phyloP scores from a whole-genome alignment of 2,329 filamentous ascomycete species.

The Phaeosphaeriaceae sp. region DNA sequence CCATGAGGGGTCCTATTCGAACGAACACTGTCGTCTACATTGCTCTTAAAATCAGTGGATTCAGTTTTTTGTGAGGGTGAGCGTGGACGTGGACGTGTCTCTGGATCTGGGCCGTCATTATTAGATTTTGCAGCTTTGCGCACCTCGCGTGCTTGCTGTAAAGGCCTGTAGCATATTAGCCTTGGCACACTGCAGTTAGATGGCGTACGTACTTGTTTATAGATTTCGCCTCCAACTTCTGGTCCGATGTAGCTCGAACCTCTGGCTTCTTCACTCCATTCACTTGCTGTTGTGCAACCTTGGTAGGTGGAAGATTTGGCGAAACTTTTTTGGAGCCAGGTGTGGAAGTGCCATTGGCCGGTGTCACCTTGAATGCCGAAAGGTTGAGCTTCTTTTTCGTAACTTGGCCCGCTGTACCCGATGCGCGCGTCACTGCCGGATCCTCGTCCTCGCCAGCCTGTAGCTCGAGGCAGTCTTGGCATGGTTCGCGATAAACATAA shows the following conservation, averaged over 20 bases:
- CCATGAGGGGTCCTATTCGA: conserved; percentile 46
- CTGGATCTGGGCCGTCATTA: conserved; percentile 14
- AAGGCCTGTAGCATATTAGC: conserved; percentile 30
- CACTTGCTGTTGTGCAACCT: conserved; percentile 22
- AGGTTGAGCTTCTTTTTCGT: conserved; percentile 68
- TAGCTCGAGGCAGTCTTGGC: conserved; percentile 55
- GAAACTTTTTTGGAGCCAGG: conserved; percentile 41
- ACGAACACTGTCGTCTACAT: conserved; percentile 32
- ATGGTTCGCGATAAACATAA: conserved; percentile 64
- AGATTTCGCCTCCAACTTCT: conserved; percentile 22
- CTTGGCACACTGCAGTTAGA: not conserved
- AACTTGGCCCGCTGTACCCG: conserved; percentile 48
- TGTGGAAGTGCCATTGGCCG: conserved; percentile 45
- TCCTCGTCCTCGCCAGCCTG: conserved; percentile 62
- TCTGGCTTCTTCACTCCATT: conserved; percentile 36
- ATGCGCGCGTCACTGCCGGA: conserved; percentile 43
- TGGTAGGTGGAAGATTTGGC: conserved; percentile 31
- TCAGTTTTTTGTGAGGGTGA: conserved; percentile 44
- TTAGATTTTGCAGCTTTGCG: conserved; percentile 24
- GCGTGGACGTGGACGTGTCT: conserved; percentile 19
- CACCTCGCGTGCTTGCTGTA: conserved; percentile 20
- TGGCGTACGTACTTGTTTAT: conserved; percentile 26
- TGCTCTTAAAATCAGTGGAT: conserved; percentile 45
- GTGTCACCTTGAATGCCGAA: conserved; percentile 66
- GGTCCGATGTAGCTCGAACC: conserved; percentile 18